Base-by-base conservation (phyloP, 2,329 filamentous ascomycete species). In the Bretziella fagacearum region DNA sequence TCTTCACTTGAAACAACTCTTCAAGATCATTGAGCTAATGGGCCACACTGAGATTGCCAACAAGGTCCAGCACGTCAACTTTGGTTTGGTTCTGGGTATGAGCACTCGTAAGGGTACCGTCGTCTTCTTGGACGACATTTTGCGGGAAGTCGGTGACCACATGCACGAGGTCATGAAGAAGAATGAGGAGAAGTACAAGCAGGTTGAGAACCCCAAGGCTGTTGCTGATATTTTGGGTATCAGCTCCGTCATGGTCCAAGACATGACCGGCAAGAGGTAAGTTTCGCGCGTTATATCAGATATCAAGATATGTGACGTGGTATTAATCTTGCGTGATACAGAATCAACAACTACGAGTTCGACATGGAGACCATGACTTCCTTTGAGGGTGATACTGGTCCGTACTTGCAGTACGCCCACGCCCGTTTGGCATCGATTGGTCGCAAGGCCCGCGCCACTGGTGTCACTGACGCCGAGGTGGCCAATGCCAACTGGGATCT, bases 141-240 rank as follows among this genome's bases (percentile, higher is more conserved):
- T 87, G 49, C 70, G 73, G 33, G 82, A 87, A 55, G 85, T 93
- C 6, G 79, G 77, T 56, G 89, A 95, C 47, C 84, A 87, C 65
- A 98, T 98, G 91, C 89, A 96, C 69, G 84, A 94, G 52, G 84
- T 93, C 44, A 98, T 98, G 91, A 77, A 69, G 63, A 81, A 81
- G 67, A 96, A 96, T 62, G 72, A 82, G 56, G 70, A 73, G 58
- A 98, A 98, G 69, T 98, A 96, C 63, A 66, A 77, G 48, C 86
- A 95, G 63, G 80, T 98, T 17, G 82, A 80, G 57, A 70, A 96
- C 61, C 89, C 89, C 0, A 78, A 77, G 47, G 73, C 75, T 47
- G 82, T 79, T 7, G 86, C 91, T 52, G 91, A 96, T 65, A 84
- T 75, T 8, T 73, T 96, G 2, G 91, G 89, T 53, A 95, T 96